Percentiles rank a stretch among this genome's conserved stretches.
Evolutionary conservation across 208 protist genomes (phyloP).

Genomic region (Trypanosoma melophagium): DNA sequence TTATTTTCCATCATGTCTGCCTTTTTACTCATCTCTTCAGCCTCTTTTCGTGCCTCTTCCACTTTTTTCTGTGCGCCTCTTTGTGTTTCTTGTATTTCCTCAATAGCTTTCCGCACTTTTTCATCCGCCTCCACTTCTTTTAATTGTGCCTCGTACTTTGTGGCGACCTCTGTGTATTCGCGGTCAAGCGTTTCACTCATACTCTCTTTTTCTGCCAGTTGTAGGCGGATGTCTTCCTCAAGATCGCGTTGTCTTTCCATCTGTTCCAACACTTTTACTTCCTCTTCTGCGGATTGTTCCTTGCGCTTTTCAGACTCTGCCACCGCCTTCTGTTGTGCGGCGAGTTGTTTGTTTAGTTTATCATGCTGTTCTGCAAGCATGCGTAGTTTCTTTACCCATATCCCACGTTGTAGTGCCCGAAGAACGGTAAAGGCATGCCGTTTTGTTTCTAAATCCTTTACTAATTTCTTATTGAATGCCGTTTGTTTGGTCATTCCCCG

Average conservation of each 20-base stretch:
- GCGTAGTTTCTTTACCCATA: slow-evolving; percentile 43
- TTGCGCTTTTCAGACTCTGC: slow-evolving; percentile 33
- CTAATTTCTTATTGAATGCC: slow-evolving; percentile 31
- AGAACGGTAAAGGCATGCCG: slow-evolving; percentile 65
- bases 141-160: slow-evolving; percentile 26
- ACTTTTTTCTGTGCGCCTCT: slow-evolving; percentile 17
- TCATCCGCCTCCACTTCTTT: slow-evolving; percentile 33
- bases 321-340: slow-evolving; percentile 18
- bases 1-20: slow-evolving; percentile 43
- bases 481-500: slow-evolving; percentile 36
- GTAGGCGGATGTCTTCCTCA: slow-evolving; percentile 30
- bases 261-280: slow-evolving; percentile 25
- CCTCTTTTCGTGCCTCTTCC: slow-evolving; percentile 20
- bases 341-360: slow-evolving; percentile 35
- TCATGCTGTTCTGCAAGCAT: slow-evolving; percentile 46
- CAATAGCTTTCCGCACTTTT: slow-evolving; percentile 29
- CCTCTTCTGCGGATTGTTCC: slow-evolving; percentile 26
- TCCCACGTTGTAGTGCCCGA: slow-evolving; percentile 37
- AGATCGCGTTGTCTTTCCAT: slow-evolving; percentile 22
- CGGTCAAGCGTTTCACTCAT: slow-evolving; percentile 30
- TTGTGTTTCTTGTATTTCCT: slow-evolving; percentile 26
- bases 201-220: slow-evolving; percentile 36
- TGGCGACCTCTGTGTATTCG: slow-evolving; percentile 23
- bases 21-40: slow-evolving; percentile 23
- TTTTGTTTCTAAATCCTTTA: slow-evolving; percentile 27